Base-by-base conservation (phyloP, 768 basidiomycete genomes). In the Mycena olivaceomarginata region DNA sequence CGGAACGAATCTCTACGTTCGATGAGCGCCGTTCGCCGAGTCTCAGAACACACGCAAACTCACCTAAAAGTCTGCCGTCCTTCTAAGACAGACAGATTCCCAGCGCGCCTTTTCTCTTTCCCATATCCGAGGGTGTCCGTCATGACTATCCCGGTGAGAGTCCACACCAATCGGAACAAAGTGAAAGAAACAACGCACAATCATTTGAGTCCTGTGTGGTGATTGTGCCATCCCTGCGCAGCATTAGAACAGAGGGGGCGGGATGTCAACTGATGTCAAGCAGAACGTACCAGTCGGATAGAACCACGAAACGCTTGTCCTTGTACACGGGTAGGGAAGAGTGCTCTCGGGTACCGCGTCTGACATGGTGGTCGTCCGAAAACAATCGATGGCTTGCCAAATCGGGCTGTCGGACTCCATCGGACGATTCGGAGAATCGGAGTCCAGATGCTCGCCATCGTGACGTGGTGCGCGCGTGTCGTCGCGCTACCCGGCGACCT, bases 191-290 rank as follows among this genome's bases (percentile, higher is more conserved):
- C 46, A 57, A 80, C 93, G 77, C 83, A 97, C 95, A 97, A 81
- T 98, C 97, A 84, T 99, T 99, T 9, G 96, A 97, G 83, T 99
- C 97, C 82, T 91, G 92, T 53, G 92, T 97, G 4, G 97, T 98
- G 86, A 99, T 98, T 16, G 97, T 99, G 81, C 95, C 95, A 87
- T 97, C 95, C 96, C 95, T 96, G 83, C 31, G 20, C n/a, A 56
- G 46, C 46, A 51, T 31, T 16, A 8, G 5, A 20, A 67, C 5
- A 40, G 12, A 40, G 51, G 18, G 22, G 22, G 15, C 6, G 5
- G 46, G 25, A 37, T 45, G 20, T n/a, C n/a, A n/a, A n/a, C n/a
- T n/a, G n/a, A n/a, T n/a, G n/a, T n/a, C 18, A 7, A 53, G 51
- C 10, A 0, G 22, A 75, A 89, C 94, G 72, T 82, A 97, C 97